These are phyloP conservation scores for Amphicarpaea edgeworthii DNA, from an alignment of 306 rosid genomes.

Conservation along the genomic window DNA sequence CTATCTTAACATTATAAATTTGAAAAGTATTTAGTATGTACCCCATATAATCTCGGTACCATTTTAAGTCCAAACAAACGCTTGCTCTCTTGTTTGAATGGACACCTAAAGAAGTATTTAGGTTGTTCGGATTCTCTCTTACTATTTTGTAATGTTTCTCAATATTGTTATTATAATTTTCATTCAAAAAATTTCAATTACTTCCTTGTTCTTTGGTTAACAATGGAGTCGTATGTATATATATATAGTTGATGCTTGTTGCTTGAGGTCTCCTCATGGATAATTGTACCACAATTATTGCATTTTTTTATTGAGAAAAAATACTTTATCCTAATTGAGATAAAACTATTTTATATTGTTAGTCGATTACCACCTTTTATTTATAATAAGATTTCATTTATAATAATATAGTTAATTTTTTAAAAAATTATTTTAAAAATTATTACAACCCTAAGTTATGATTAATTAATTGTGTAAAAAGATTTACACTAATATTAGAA, in stretches of 20 bases:
- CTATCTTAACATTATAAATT: background rate
- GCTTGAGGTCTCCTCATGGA: background rate
- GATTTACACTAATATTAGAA: no score
- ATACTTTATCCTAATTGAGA: no score
- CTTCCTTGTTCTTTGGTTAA: background rate
- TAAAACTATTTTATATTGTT: no score
- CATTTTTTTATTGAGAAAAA: background rate
- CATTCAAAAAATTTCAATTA: background rate
- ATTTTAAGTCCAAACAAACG: background rate
- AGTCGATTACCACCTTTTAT: no score
- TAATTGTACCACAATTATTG: background rate
- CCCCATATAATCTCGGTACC: background rate
- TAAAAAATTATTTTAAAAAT: no score
- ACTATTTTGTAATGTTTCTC: background rate
- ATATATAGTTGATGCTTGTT: no score
- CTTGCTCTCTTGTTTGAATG: background rate
- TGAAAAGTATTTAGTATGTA: background rate
- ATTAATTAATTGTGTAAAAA: no score
- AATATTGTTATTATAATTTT: background rate
- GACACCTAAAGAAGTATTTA: background rate
- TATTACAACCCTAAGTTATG: no score
- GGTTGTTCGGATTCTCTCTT: no score
- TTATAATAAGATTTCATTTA: no score
- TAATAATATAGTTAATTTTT: no score
- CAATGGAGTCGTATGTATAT: background rate